Evolutionary conservation across 1,284 basidiomycete genomes (phyloP), one percentile per base, ranked within the genome.

Genomic region (Apiotrichum gamsii): DNA sequence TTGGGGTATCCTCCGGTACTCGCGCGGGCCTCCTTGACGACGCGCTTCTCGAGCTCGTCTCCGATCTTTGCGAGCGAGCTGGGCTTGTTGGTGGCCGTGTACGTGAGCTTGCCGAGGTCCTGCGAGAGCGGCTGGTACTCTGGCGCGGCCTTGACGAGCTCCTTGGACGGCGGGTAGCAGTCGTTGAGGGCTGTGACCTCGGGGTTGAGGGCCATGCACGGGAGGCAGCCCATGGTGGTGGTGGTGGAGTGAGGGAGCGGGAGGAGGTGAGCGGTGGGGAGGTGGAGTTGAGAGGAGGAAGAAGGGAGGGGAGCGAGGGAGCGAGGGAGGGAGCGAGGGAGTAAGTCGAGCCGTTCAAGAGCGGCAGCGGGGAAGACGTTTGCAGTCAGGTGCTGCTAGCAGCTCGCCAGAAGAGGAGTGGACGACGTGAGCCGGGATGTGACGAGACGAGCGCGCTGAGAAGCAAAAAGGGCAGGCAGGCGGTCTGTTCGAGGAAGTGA

Each of bases 71-170:
- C 78, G 20, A 96, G 79, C 74, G 95, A 94, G 28, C 85, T 84
- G 1, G 91, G 89, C 60, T 85, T 83, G 71, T 93, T 90, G 11
- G 84, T 82, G 10, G 87, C 90, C 77, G 90, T 93, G 74, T 96
- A 96, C 5, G 88, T 89, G 52, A 98, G 78, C 38, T 86, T 83
- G 45, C 88, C 90, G 28, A 96, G 78, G 64, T 96, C 91, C 69
- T 95, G 91, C 0, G 85, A 80, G 56, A 90, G 86, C 2, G 90
- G 90, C 34, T 80, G 80, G 70, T 84, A 94, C 46, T 88, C 85
- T 18, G 69, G 69, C 13, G 60, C 65, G 16, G 86, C 78, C 24
- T 83, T 81, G 39, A 83, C 73, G 36, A 94, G 78, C 9, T 84
- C 79, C 57, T 90, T 87, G 47, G 83, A 76, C 3, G 85, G 80